phyloP scores from a whole-genome alignment of 2,329 filamentous ascomycete genomes.

The Sordariomycetes sp. region DNA sequence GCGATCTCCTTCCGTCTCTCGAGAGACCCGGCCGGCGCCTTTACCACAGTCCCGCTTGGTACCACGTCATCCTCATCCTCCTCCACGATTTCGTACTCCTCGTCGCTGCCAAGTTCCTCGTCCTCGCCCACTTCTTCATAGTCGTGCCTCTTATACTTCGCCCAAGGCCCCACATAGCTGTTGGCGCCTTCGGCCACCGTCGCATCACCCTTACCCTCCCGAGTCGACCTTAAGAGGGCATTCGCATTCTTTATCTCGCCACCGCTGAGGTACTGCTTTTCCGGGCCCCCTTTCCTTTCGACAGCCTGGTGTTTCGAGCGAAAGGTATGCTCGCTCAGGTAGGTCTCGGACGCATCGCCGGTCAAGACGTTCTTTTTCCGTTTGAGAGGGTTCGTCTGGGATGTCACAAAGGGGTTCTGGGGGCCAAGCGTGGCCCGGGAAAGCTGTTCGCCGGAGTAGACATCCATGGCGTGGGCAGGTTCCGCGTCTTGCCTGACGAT shows the following conservation, averaged over 20 bases:
- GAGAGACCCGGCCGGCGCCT: constrained; percentile 43
- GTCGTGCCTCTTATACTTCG: constrained; percentile 63
- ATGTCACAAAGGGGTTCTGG: constrained; percentile 55
- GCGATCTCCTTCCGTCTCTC: constrained; percentile 47
- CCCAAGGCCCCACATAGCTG: constrained; percentile 93
- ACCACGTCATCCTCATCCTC: constrained; percentile 62
- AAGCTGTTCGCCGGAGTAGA: constrained; percentile 63
- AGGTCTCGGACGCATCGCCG: constrained; percentile 78
- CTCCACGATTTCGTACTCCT: constrained; percentile 68
- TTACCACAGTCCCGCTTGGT: constrained; percentile 50
- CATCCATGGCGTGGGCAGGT: constrained; percentile 49
- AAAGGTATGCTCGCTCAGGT: constrained; percentile 85
- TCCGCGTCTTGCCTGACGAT: constrained; percentile 44
- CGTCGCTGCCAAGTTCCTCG: constrained; percentile 59
- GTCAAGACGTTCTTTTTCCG: constrained; percentile 70
- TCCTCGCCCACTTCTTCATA: constrained; percentile 65
- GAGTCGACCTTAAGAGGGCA: constrained; percentile 55
- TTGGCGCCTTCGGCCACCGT: constrained; percentile 76
- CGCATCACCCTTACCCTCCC: constrained; percentile 78
- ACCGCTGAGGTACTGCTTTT: constrained; percentile 43
- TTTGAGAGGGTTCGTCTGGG: constrained; percentile 50
- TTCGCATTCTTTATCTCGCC: constrained; percentile 59
- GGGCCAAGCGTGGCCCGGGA: constrained; percentile 57
- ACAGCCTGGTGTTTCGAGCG: constrained; percentile 77
- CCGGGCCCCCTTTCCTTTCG: constrained; percentile 52